These are phyloP conservation scores for Knoxia roxburghii DNA, from an alignment of 257 asterid genomes.

Conservation along the genomic window DNA sequence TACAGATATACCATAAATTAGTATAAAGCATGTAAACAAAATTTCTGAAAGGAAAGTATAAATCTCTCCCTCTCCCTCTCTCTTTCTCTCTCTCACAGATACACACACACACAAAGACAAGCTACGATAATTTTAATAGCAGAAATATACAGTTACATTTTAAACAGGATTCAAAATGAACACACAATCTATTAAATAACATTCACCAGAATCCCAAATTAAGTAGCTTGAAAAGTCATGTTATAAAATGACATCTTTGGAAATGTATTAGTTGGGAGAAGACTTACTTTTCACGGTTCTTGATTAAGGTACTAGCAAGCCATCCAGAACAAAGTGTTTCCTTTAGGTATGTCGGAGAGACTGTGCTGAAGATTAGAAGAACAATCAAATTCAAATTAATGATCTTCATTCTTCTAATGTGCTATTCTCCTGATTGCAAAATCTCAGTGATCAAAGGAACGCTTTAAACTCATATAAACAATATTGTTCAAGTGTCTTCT, in stretches of 20 bases:
- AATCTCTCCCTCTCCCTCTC: no score
- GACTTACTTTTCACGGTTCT: constrained; percentile 68
- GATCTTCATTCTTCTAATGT: background rate
- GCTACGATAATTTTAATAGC: background rate
- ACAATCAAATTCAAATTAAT: constrained; percentile 3
- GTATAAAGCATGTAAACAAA: no score
- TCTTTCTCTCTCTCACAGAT: no score
- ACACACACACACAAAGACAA: no score
- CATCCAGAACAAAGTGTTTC: constrained; percentile 94
- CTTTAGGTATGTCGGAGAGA: constrained; percentile 83
- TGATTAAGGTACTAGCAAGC: constrained; percentile 71
- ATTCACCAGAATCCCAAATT: background rate
- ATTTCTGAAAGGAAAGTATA: no score
- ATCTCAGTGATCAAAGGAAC: constrained; percentile 2
- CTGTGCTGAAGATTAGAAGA: constrained; percentile 59
- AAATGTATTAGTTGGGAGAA: constrained; percentile 9
- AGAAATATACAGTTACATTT: background rate
- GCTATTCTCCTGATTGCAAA: background rate
- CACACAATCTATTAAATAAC: background rate
- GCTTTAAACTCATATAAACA: background rate
- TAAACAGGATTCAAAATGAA: background rate
- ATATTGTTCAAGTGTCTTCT: background rate
- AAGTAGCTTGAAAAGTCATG: background rate
- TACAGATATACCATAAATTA: no score
- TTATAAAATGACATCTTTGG: background rate